Evolutionary conservation across 495 filamentous ascomycete genomes (phyloP).

Genomic region (Letharia columbiana): DNA sequence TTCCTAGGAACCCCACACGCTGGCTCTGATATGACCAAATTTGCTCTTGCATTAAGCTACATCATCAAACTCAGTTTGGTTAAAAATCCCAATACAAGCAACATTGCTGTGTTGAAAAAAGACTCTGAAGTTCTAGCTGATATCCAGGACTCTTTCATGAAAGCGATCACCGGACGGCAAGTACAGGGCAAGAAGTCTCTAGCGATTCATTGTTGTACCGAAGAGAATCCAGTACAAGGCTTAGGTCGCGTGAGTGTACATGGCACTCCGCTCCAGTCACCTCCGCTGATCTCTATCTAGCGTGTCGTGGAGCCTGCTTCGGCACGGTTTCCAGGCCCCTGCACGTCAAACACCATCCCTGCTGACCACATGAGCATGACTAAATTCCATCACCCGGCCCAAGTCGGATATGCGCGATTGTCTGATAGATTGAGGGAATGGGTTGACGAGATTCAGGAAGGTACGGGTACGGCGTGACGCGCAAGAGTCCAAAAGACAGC

Average conservation of each 20-base stretch:
- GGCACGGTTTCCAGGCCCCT: not conserved
- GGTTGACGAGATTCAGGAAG: not conserved
- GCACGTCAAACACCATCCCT: not conserved
- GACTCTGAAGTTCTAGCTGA: not conserved
- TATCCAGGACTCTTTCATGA: not conserved
- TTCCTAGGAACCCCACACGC: slow-evolving; percentile 40
- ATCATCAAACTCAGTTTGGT: not conserved
- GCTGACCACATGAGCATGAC: slow-evolving; percentile 5
- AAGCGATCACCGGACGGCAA: not conserved
- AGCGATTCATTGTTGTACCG: not conserved
- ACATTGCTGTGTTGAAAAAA: not conserved
- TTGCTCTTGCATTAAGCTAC: slow-evolving; percentile 16
- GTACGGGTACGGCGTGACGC: not conserved
- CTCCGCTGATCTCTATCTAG: not conserved
- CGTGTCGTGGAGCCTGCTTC: not conserved
- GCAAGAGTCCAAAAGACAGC: not conserved
- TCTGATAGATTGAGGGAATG: not conserved
- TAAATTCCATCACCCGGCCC: not conserved
- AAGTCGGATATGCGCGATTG: not conserved
- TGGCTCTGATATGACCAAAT: slow-evolving; percentile 32
- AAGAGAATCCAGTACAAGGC: not conserved
- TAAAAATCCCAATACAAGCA: not conserved
- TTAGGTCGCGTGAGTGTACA: not conserved
- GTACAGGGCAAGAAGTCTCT: not conserved
- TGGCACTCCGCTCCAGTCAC: not conserved